These are phyloP conservation scores for Orbilia blumenaviensis DNA, from an alignment of 2,329 filamentous ascomycete genomes.

Conservation along the genomic window DNA sequence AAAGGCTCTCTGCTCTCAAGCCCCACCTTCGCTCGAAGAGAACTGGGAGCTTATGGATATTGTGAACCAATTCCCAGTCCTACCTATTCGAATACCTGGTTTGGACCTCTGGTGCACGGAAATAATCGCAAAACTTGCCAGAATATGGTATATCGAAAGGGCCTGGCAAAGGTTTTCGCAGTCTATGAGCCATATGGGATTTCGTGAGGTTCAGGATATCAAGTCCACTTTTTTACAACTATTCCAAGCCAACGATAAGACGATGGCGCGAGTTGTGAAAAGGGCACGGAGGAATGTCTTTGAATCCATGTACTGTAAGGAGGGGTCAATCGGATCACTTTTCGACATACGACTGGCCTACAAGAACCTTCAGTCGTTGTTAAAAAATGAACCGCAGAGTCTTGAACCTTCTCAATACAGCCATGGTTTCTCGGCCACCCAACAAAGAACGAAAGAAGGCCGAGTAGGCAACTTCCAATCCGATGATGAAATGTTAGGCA, in stretches of 20 bases:
- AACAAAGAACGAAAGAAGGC: background rate
- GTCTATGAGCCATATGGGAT: background rate
- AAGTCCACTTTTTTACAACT: background rate
- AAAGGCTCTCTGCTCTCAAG: background rate
- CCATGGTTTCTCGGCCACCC: background rate
- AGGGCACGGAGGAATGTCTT: slow-evolving; percentile 6
- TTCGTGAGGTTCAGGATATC: background rate
- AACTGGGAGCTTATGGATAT: slow-evolving; percentile 3
- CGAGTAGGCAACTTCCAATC: background rate
- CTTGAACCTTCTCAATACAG: background rate
- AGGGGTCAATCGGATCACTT: background rate
- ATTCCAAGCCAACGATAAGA: slow-evolving; percentile 5
- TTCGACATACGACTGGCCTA: slow-evolving; percentile 28
- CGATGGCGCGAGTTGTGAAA: background rate
- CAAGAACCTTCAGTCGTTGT: background rate
- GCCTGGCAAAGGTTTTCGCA: slow-evolving; percentile 34
- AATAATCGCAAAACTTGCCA: slow-evolving; percentile 22
- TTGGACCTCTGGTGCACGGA: slow-evolving; percentile 15
- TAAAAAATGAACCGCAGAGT: background rate
- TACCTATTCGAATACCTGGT: slow-evolving; percentile 4
- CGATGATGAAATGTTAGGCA: background rate
- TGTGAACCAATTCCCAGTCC: slow-evolving; percentile 11
- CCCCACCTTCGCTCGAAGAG: background rate
- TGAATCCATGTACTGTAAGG: slow-evolving; percentile 8
- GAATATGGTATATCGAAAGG: slow-evolving; percentile 28